phyloP scores from a whole-genome alignment of 805 yeast species.

The Cyberlindnera mycetangii region DNA sequence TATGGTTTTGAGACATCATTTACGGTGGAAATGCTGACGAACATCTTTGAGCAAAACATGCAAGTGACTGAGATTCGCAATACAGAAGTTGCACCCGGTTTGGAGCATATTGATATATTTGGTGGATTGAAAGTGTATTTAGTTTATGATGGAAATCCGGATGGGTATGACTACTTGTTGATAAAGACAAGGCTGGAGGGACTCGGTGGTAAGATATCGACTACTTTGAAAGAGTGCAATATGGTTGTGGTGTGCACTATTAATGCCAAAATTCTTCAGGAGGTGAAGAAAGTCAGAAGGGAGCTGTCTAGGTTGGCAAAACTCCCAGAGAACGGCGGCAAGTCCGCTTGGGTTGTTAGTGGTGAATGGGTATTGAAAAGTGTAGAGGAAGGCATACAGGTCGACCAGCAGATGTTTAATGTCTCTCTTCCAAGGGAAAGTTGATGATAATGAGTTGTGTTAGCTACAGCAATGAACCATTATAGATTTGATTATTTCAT shows the following conservation, averaged over 20 bases:
- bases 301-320: constrained; percentile 9
- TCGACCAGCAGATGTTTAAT: constrained; percentile 33
- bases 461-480: not conserved
- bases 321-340: constrained; percentile 11
- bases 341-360: constrained; percentile 34
- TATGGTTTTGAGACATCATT: constrained; percentile 49
- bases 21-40: constrained; percentile 10
- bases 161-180: constrained; percentile 8
- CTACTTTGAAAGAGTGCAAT: constrained; percentile 31
- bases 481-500: not conserved
- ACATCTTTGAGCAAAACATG: constrained; percentile 15
- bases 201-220: constrained; percentile 44
- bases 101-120: constrained; percentile 33
- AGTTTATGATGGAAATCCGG: constrained; percentile 24
- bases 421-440: constrained; percentile 9
- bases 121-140: constrained; percentile 32
- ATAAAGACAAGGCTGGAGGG: constrained; percentile 30
- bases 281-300: constrained; percentile 11
- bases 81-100: constrained; percentile 2
- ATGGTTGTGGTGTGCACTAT: constrained; percentile 36
- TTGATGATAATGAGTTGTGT: not conserved
- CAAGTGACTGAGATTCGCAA: not conserved
- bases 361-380: constrained; percentile 36
- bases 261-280: not conserved
- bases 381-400: constrained; percentile 30